Conservation (phyloP, 2,329 filamentous ascomycete species). For the Aureobasidium subglaciale region DNA sequence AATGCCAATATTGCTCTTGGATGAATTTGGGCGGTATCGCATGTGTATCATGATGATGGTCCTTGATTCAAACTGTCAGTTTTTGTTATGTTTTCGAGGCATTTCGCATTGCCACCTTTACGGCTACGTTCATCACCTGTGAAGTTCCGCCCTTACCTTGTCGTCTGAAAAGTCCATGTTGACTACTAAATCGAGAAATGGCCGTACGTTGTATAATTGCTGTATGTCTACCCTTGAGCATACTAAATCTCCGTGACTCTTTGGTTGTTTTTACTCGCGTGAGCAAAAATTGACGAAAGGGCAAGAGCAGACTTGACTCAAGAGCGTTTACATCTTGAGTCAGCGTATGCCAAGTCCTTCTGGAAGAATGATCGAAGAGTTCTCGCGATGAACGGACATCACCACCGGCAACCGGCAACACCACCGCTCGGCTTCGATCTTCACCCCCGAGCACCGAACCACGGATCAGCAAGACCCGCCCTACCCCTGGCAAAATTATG, state of each 20-base stretch:
- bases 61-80: background rate
- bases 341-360: background rate
- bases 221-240: background rate
- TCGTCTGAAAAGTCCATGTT: conserved; percentile 14
- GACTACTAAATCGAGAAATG: background rate
- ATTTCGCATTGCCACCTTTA: background rate
- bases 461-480: background rate
- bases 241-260: background rate
- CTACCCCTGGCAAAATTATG: background rate
- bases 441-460: background rate
- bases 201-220: background rate
- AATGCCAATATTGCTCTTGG: conserved; percentile 18
- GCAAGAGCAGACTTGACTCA: conserved; percentile 1
- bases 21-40: conserved; percentile 17
- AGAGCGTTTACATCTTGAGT: background rate
- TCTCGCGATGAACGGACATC: background rate
- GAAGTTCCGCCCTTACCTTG: conserved; percentile 7
- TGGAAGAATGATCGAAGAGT: background rate
- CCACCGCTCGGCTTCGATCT: background rate
- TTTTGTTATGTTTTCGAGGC: background rate
- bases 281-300: conserved; percentile 8
- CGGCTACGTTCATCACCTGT: background rate
- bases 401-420: background rate
- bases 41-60: conserved; percentile 17
- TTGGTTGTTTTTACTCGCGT: background rate